Evolutionary conservation across 148 eudicot genomes (phyloP), one percentile per base, ranked within the genome.

Genomic region (Camellia lanceoleosa): DNA sequence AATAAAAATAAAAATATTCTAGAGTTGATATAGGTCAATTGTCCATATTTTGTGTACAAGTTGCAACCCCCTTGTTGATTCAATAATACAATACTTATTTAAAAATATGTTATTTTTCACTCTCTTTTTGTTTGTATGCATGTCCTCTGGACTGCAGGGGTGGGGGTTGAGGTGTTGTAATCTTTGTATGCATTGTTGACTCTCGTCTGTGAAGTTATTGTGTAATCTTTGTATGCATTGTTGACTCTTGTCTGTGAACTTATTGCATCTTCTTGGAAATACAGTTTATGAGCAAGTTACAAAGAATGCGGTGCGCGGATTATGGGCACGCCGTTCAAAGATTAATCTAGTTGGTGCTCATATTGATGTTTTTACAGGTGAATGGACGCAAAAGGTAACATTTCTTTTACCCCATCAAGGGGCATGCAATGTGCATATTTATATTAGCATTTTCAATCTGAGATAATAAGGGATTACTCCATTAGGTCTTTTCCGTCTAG

Each of bases 301-400:
- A n/a, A 96, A 93, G 88, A 96, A 96, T 91, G 97, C 99, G n/a
- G 99, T 96, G 74, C 98, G 85, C 71, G 99, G 98, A 60, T 77
- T 96, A 76, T 96, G 99, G 99, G 97, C 98, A 76, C 94, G 94
- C 8, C 94, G 99, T 77, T 96, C 99, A 69, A 91, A 86, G 86
- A 86, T 96, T 38, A 91, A 92, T 76, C 84, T 96, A 71, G 95
- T 96, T 76, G 99, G 99, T 69, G 99, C 99, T 74, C 99, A 96
- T 82, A 93, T 96, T 66, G 92, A 96, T 80, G 98, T 96, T 79
- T 96, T 96, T 85, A 88, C 97, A 9, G 99, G 99, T 84, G 98
- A 93, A 90, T 96, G 99, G 99, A 96, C 99, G 70, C 99, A 96
- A 77, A 96, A 92, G 97, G 99, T 95, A 84, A 15, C 30, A 11